Base-by-base conservation (phyloP, 1,284 basidiomycete genomes). In the Puccinia hordei region DNA sequence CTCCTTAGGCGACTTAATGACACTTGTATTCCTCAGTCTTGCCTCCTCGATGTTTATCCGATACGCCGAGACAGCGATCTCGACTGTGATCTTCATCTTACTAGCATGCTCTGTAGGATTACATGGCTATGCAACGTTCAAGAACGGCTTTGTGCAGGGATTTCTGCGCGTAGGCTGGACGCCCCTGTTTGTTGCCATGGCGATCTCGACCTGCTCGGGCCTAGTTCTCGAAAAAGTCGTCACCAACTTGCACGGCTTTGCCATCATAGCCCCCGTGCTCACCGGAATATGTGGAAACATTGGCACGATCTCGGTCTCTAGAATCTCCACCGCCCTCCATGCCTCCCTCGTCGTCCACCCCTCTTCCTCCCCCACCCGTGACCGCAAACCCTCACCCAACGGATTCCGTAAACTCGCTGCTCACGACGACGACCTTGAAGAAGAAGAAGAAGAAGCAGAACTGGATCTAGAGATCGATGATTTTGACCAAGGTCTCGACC, bases 151-250 rank as follows among this genome's bases (percentile, higher is more conserved):
- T 83, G 91, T 92, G 19, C 88, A 88, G 79, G 89, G 90, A 44
- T 89, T 98, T 0, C 87, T 98, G 24, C 89, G 88, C 66, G 90
- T 93, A 72, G 94, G 95, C 0, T 99, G 96, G 96, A 87, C 89
- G 0, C 95, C 96, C 0, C 88, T 99, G 1, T 90, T 98, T 82
- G 90, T 90, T 13, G 95, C 96, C 0, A 97, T 98, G 93, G 87
- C 92, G 79, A 94, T 98, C 83, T 94, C 93, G 83, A 92, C 91
- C 71, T 93, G 90, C 0, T 93, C 96, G 0, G 96, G 96, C 0
- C 91, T 98, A 83, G 91, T 98, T 0, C 89, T 99, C 19, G 94
- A 98, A 83, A 88, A 89, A 68, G 97, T 95, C 82, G 95, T 97
- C 1, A 91, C 90, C 81, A 88, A 89, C 49, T 98, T 93, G 84